Evolutionary conservation across 2,329 filamentous ascomycete species (phyloP), one percentile per base, ranked within the genome.

Genomic region (Claviceps cyperi): DNA sequence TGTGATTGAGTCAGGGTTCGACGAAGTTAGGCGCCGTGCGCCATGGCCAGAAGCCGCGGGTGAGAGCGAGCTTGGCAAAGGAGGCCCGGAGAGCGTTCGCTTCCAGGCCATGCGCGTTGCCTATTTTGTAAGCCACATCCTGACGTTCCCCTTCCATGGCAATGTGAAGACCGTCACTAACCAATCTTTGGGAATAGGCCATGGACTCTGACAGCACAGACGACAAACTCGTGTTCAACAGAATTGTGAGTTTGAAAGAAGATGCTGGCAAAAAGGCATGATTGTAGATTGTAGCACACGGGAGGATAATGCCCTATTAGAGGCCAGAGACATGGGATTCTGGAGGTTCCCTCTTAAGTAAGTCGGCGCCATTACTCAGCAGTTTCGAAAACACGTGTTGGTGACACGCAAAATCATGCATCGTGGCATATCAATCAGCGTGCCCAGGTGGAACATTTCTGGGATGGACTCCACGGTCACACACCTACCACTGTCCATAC

Each of bases 101-200:
- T 97, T 97, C 75, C 91, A 97, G 73, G 91, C 81, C 2, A 81
- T 95, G 75, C 77, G 91, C 24, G 85, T 91, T 43, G 91, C 84
- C 9, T 95, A 94, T 64, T 92, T 92, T 69, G 74, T 77, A 53
- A 72, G 74, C 69, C 5, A 19, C 9, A 35, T 14, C 17, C 15
- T 19, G 2, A 15, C 15, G 14, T 9, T 14, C 14, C n/a, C 43
- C 15, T 11, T 11, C 3, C 36, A 32, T 35, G 8, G 38, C 36
- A 19, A 43, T 38, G 4, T 13, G 19, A 7, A 40, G 21, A 21
- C 7, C 24, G 14, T 38, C 32, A 43, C 43, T 38, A 21, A 46
- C 45, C 17, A 53, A 38, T 17, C 37, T 28, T 2, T n/a, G 3
- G 17, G 4, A 22, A 45, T 17, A 75, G 81, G 81, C 71, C 54